Base-by-base conservation (phyloP, 306 rosid species). In the Alnus rubra region DNA sequence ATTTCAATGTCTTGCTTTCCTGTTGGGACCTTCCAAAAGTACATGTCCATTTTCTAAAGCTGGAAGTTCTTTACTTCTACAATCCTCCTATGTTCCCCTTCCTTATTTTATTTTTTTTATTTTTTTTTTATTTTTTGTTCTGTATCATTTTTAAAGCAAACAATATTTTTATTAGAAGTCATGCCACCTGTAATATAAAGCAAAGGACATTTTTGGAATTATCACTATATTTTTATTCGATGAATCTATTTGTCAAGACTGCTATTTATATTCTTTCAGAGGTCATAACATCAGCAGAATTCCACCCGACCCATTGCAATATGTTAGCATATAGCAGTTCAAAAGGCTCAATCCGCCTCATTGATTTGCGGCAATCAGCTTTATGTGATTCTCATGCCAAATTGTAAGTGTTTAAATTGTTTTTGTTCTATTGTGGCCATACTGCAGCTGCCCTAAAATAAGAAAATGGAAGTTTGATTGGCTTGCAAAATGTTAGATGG, bases 201-300 rank as follows among this genome's bases (percentile, higher is more conserved):
- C 33, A 28, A 58, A 28, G 65, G 65, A 59, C 4, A 10, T 59
- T 28, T 59, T 59, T 8, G 37, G 37, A 59, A 9, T 4, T 4
- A 59, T 9, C 7, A 0, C 37, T 59, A 9, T 23, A 59, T 9
- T 71, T 53, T 74, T 73, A 47, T 56, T 63, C 16, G 42, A 51
- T 80, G 45, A 67, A 60, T 31, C 69, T 30, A 14, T 69, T 47
- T 71, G 50, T 54, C 79, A 76, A 79, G 75, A 72, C 47, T 71
- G 83, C 33, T 79, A 47, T 76, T 30, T 75, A 42, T 37, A 78
- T 75, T 69, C 54, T 77, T 90, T 82, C 94, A 95, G 99, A 95
- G 98, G 99, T 95, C 84, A 95, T 95, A 85, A 95, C 99, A 47
- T 91, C 98, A 55, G 99, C 99, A n/a, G 98, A 95, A 81, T 95